Evolutionary conservation across 257 asterid species (phyloP).

Genomic region (Marsdenia floribunda): DNA sequence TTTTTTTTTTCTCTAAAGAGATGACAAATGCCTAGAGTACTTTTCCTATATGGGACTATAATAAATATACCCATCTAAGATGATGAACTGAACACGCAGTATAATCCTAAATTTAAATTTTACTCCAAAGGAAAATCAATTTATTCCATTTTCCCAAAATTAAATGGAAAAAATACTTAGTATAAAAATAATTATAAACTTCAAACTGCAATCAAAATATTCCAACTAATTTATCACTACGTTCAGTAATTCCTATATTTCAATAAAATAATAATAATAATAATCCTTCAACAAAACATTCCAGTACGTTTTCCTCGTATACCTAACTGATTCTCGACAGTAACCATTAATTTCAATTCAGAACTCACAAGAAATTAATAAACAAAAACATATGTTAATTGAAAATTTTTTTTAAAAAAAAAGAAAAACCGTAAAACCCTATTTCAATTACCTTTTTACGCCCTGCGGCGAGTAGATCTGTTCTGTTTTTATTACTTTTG

Average conservation of each 20-base stretch:
- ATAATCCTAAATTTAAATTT: background rate
- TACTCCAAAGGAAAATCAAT: no score
- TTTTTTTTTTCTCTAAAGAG: no score
- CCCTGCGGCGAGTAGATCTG: constrained; percentile 91
- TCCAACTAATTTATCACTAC: background rate
- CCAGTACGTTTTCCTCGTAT: background rate
- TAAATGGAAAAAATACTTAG: no score
- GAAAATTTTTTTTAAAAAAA: no score
- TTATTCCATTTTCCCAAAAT: background rate
- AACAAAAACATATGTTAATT: background rate
- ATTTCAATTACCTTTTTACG: constrained; percentile 61
- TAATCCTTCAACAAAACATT: background rate
- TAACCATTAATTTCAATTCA: background rate
- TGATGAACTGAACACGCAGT: background rate
- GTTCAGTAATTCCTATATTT: background rate
- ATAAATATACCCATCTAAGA: background rate
- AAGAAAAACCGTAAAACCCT: background rate
- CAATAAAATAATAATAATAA: background rate
- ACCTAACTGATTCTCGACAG: background rate
- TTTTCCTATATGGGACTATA: background rate
- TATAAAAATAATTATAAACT: background rate
- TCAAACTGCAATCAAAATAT: background rate
- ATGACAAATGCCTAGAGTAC: no score
- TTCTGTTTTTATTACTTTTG: constrained; percentile 61
- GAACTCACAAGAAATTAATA: background rate